Percentiles rank a stretch among this genome's conserved stretches.
phyloP scores from a whole-genome alignment of 2,329 filamentous ascomycete species.

The Hirsutella minnesotensis region DNA sequence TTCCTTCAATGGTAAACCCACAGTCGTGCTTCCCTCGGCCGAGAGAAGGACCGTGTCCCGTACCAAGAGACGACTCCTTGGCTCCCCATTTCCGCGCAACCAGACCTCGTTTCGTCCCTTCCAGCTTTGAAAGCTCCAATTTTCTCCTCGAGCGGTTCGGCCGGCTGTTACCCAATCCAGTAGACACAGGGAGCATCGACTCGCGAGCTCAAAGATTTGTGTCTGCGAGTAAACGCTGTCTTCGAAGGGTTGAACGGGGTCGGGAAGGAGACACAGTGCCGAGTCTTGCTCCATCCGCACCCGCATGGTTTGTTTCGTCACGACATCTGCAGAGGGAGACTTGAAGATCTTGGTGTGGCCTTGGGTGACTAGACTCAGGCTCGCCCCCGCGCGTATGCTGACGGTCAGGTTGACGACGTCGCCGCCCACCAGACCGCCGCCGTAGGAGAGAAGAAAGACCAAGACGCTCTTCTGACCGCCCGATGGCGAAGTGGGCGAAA shows the following conservation, averaged over 20 bases:
- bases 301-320: slow-evolving; percentile 46
- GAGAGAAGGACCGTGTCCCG: slow-evolving; percentile 74
- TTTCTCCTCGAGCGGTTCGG: slow-evolving; percentile 70
- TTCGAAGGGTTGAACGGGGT: slow-evolving; percentile 86
- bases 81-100: slow-evolving; percentile 23
- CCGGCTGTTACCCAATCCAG: slow-evolving; percentile 94
- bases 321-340: slow-evolving; percentile 42
- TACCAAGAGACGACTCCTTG: slow-evolving; percentile 53
- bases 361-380: slow-evolving; percentile 55
- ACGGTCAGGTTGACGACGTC: slow-evolving; percentile 69
- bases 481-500: slow-evolving; percentile 58
- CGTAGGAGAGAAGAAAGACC: slow-evolving; percentile 87
- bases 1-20: slow-evolving; percentile 32
- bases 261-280: slow-evolving; percentile 61
- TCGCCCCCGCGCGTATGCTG: slow-evolving; percentile 49
- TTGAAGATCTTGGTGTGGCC: slow-evolving; percentile 97
- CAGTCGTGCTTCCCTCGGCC: slow-evolving; percentile 29
- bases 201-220: slow-evolving; percentile 60
- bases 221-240: slow-evolving; percentile 73
- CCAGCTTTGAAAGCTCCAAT: slow-evolving; percentile 76
- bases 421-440: slow-evolving; percentile 81
- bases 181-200: slow-evolving; percentile 57
- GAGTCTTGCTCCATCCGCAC: slow-evolving; percentile 37
- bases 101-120: slow-evolving; percentile 83
- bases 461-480: slow-evolving; percentile 56